Base-by-base conservation (phyloP, 129 eudicot species). In the Mikania micrantha region DNA sequence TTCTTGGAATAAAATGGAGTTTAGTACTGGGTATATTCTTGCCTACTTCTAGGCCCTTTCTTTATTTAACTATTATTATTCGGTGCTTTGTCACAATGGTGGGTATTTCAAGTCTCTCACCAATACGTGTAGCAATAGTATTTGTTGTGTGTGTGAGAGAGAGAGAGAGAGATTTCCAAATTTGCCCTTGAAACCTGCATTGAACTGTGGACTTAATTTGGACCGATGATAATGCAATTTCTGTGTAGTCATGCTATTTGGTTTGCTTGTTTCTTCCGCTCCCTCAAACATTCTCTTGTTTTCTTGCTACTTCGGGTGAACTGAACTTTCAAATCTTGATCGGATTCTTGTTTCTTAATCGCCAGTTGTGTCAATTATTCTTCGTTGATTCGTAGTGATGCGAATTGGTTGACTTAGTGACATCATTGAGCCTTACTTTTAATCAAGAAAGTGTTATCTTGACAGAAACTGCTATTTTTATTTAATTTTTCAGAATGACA, bases 271-370 rank as follows among this genome's bases (percentile, higher is more conserved):
- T 24, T 69, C 64, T 73, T 62, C 75, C 72, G 61, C 70, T 63
- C 79, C 62, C 10, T 68, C 71, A 45, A 44, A 70, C 84, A 83
- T 83, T 75, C 80, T 76, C 84, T 80, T 60, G 68, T 75, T 75
- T 60, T 75, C 34, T 44, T 75, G 54, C 64, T 60, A 59, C 56
- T 59, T 68, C 24, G 75, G 39, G 49, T 76, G 61, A 24, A 59
- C 53, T 68, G 74, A 75, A 58, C 7, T 12, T 67, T 2, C 21
- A 27, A 71, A 44, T 71, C 52, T 54, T 10, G 54, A 41, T 54
- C 27, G 2, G 27, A 54, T 5, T 27, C 36, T 7, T 40, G 27
- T 24, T 5, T 27, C 36, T 7, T 40, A 21, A 41, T 34, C 65
- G 19, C 64, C 60, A 42, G 44, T 76, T 60, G 35, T 12, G 70